A percentile compares a stretch with the other conserved stretches of the same genome.
These are phyloP conservation scores for Ganoderma lingzhi DNA, from an alignment of 1,284 basidiomycete genomes.

Conservation along the genomic window DNA sequence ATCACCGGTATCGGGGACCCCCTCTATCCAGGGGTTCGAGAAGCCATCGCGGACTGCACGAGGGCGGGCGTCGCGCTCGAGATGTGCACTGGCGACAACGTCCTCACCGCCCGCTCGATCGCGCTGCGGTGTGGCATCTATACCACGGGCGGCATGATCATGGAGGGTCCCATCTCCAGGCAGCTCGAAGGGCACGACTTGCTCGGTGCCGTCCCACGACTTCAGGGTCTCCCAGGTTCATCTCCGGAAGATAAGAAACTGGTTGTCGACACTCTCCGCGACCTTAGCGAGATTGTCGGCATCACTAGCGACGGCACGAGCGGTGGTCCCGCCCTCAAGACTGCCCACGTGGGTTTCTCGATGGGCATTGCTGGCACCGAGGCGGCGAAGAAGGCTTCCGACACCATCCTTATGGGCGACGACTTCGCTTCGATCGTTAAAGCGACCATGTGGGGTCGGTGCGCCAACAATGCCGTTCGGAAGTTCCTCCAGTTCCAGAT, in stretches of 20 bases:
- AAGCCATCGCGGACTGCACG: constrained; percentile 89
- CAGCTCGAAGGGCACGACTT: constrained; percentile 63
- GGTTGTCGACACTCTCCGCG: constrained; percentile 89
- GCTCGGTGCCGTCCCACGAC: constrained; percentile 70
- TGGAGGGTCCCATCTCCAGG: constrained; percentile 91
- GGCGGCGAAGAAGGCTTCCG: constrained; percentile 98
- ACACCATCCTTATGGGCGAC: constrained; percentile 99
- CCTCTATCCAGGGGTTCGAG: constrained; percentile 87
- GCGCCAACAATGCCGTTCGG: constrained; percentile 96
- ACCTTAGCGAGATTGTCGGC: constrained; percentile 92
- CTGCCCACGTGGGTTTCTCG: constrained; percentile 93
- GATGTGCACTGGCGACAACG: constrained; percentile 99
- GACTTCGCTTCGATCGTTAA: constrained; percentile 97
- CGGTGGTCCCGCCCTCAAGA: constrained; percentile 96
- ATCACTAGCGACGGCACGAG: constrained; percentile 99
- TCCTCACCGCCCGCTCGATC: constrained; percentile 93
- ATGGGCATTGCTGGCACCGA: constrained; percentile 99
- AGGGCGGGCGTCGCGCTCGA: constrained; percentile 95
- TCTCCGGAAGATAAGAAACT: constrained; percentile 97
- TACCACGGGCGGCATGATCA: constrained; percentile 91
- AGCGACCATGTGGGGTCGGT: constrained; percentile 99
- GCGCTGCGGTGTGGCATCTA: constrained; percentile 96
- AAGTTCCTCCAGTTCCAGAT: constrained; percentile 99
- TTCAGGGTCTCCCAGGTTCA: constrained; percentile 91
- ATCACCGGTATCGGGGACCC: constrained; percentile 98